Conservation (phyloP, 2,329 filamentous ascomycete genomes). For the Colletotrichum sp. region DNA sequence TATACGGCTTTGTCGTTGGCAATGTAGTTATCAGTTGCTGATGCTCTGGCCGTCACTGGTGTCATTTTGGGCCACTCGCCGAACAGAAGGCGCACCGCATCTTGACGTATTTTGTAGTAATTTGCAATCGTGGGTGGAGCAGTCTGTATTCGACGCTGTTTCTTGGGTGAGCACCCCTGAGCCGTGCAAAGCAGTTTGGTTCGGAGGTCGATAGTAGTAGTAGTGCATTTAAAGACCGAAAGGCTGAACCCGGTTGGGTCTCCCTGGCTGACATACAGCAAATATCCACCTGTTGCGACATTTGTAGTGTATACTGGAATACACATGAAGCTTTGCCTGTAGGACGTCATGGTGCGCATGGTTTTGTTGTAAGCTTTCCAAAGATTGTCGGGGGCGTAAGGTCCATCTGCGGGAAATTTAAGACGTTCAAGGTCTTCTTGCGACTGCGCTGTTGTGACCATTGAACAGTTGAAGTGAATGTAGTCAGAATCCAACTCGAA, state of each 20-base stretch:
- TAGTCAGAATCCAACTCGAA: not conserved
- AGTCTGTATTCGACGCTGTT: not conserved
- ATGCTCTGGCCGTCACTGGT: accelerated
- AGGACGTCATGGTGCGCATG: too few species aligned
- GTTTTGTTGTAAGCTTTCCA: too few species aligned
- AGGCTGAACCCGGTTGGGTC: not conserved
- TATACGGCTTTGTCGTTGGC: accelerated
- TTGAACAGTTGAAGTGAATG: not conserved
- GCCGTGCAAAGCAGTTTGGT: not conserved
- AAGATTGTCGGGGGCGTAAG: too few species aligned
- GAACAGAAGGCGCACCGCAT: not conserved
- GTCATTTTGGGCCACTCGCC: not conserved
- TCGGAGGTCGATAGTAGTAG: not conserved
- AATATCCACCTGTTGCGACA: too few species aligned
- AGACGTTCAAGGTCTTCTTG: not conserved
- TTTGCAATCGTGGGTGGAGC: too few species aligned
- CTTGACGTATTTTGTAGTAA: too few species aligned
- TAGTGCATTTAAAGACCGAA: too few species aligned
- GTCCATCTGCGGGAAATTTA: too few species aligned
- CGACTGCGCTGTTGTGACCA: not conserved
- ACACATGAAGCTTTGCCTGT: too few species aligned
- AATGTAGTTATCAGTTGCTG: not conserved
- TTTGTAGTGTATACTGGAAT: too few species aligned
- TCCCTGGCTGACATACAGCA: too few species aligned
- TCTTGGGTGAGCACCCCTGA: accelerated